These are phyloP conservation scores for Mycena epipterygia DNA, from an alignment of 768 basidiomycete genomes.

Conservation along the genomic window DNA sequence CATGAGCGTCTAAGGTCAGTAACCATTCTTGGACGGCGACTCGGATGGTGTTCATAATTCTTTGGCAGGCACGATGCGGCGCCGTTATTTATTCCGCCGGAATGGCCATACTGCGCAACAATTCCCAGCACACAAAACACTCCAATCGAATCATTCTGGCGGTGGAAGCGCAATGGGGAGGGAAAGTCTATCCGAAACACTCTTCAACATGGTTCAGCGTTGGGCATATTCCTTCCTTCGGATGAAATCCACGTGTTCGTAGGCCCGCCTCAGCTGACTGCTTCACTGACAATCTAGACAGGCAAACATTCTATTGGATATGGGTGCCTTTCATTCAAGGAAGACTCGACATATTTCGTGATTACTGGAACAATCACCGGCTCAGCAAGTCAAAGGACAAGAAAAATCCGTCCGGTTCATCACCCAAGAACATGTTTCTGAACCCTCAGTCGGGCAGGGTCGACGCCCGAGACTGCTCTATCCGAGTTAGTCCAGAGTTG, in stretches of 20 bases:
- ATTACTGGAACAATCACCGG: neutral
- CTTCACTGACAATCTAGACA: neutral
- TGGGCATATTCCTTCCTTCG: neutral
- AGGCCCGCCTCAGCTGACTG: too few relatives aligned
- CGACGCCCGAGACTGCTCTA: neutral
- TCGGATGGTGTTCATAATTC: too few relatives aligned
- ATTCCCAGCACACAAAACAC: neutral
- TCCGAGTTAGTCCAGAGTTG: neutral
- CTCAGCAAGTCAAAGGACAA: neutral
- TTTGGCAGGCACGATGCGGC: too few relatives aligned
- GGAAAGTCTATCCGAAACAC: neutral
- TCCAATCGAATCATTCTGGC: neutral
- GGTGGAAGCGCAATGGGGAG: neutral
- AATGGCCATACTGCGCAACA: neutral
- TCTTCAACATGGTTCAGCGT: neutral
- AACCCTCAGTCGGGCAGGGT: neutral
- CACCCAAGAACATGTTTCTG: neutral
- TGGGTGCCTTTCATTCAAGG: neutral
- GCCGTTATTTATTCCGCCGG: neutral
- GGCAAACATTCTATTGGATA: neutral
- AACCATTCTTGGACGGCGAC: too few relatives aligned
- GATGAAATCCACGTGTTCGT: neutral
- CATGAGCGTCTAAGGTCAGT: too few relatives aligned
- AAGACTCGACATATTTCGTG: neutral
- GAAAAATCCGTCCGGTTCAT: too few relatives aligned